These are phyloP conservation scores for Penicillium arizonense DNA, from an alignment of 495 filamentous ascomycete species.

Conservation along the genomic window DNA sequence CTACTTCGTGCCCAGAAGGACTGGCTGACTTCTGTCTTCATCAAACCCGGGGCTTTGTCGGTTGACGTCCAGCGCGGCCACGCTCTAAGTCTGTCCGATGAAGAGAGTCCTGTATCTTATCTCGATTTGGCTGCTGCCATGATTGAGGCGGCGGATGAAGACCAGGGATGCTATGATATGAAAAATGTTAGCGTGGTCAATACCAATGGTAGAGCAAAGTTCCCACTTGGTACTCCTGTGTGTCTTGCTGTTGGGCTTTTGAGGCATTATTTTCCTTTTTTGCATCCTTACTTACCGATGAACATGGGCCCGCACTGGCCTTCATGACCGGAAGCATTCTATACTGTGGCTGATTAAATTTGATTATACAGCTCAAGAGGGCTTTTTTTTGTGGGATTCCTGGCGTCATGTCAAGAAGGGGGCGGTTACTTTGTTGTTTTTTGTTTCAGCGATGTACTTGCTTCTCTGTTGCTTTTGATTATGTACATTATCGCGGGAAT, in stretches of 20 bases:
- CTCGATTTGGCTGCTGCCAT: slow-evolving; percentile 46
- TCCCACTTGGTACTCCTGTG: slow-evolving; percentile 16
- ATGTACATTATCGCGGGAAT: too few species aligned
- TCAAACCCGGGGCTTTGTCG: slow-evolving; percentile 42
- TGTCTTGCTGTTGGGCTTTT: slow-evolving; percentile 19
- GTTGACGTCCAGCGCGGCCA: slow-evolving; percentile 37
- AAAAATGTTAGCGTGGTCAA: slow-evolving; percentile 36
- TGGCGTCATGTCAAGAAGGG: too few species aligned
- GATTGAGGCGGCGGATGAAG: slow-evolving; percentile 44
- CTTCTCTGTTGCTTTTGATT: too few species aligned
- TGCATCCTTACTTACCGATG: slow-evolving; percentile 29
- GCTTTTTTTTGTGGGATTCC: too few species aligned
- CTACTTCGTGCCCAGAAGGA: slow-evolving; percentile 32
- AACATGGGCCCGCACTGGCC: too few species aligned
- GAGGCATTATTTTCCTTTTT: slow-evolving; percentile 35
- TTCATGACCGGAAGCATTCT: too few species aligned
- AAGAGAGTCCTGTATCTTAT: slow-evolving; percentile 36
- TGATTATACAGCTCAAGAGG: too few species aligned
- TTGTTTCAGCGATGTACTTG: too few species aligned
- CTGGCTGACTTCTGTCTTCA: slow-evolving; percentile 39
- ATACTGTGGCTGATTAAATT: too few species aligned
- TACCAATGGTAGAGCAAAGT: slow-evolving; percentile 13
- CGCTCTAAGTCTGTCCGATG: slow-evolving; percentile 29
- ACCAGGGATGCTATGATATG: slow-evolving; percentile 31
- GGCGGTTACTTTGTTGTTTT: too few species aligned